Evolutionary conservation across 805 yeast species (phyloP).

Genomic region (Candida argentea): DNA sequence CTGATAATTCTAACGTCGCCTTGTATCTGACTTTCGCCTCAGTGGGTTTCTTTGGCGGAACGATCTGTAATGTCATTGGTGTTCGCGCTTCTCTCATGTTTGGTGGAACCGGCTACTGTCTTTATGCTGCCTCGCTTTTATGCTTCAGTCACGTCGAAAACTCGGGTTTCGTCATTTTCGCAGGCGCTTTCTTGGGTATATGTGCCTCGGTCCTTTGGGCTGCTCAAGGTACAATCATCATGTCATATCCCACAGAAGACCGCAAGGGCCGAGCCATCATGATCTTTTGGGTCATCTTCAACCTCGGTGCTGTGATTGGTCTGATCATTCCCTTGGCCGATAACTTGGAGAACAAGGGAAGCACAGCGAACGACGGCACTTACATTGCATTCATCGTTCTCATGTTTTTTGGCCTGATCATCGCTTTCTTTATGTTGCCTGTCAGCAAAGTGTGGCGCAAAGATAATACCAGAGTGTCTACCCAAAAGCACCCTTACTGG

Average conservation of each 20-base stretch:
- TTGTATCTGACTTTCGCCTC: slow-evolving; percentile 45
- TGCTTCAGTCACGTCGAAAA: slow-evolving; percentile 37
- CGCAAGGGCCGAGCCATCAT: slow-evolving; percentile 44
- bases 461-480: slow-evolving; percentile 40
- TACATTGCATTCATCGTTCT: slow-evolving; percentile 44
- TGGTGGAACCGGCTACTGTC: slow-evolving; percentile 47
- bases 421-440: slow-evolving; percentile 41
- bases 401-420: slow-evolving; percentile 35
- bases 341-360: slow-evolving; percentile 29
- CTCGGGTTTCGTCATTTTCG: slow-evolving; percentile 42
- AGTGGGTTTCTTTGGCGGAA: slow-evolving; percentile 49
- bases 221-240: slow-evolving; percentile 46
- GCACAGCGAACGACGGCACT: slow-evolving; percentile 36
- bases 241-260: slow-evolving; percentile 47
- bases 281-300: slow-evolving; percentile 52
- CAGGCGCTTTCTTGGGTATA: slow-evolving; percentile 48
- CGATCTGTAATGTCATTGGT: slow-evolving; percentile 42
- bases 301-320: slow-evolving; percentile 54
- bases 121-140: slow-evolving; percentile 43
- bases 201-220: slow-evolving; percentile 51
- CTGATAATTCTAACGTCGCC: slow-evolving; percentile 43
- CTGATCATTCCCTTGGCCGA: slow-evolving; percentile 47
- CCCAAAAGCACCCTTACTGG: slow-evolving; percentile 36
- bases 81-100: slow-evolving; percentile 32
- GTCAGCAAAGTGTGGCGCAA: slow-evolving; percentile 37